Evolutionary conservation across 495 filamentous ascomycete species (phyloP).

Genomic region (Umbilicaria muhlenbergii): DNA sequence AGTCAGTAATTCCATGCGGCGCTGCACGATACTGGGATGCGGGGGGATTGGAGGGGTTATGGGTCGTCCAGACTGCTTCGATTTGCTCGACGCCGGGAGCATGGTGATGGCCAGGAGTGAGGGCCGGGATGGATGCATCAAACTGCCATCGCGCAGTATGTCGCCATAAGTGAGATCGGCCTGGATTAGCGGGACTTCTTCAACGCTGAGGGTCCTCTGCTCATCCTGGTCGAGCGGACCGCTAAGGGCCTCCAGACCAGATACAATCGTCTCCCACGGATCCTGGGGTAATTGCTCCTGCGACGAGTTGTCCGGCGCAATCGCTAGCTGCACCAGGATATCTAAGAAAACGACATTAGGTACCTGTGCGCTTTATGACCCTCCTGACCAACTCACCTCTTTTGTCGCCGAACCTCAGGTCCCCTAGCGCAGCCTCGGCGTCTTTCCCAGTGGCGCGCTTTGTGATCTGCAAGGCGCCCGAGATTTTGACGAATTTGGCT

Average conservation of each 20-base stretch:
- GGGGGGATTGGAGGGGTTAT: slow-evolving; percentile 79
- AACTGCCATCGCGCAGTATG: slow-evolving; percentile 77
- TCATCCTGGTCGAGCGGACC: slow-evolving; percentile 82
- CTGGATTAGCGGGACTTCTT: slow-evolving; percentile 91
- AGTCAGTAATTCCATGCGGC: slow-evolving; percentile 93
- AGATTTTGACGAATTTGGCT: slow-evolving; percentile 97
- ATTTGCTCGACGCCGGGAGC: slow-evolving; percentile 56
- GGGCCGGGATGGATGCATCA: slow-evolving; percentile 75
- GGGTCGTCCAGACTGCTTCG: slow-evolving; percentile 43
- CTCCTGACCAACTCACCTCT: slow-evolving; percentile 32
- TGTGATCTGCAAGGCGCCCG: slow-evolving; percentile 88
- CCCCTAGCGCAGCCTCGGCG: slow-evolving; percentile 83
- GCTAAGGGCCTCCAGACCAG: slow-evolving; percentile 87
- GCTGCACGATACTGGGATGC: slow-evolving; percentile 88
- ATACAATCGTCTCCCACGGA: slow-evolving; percentile 93
- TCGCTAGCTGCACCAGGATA: slow-evolving; percentile 87
- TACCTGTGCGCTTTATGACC: neutral
- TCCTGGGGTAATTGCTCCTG: slow-evolving; percentile 84
- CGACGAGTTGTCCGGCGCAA: slow-evolving; percentile 72
- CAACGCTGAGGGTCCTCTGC: slow-evolving; percentile 66
- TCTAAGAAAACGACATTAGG: slow-evolving; percentile 30
- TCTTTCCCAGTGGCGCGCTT: slow-evolving; percentile 96
- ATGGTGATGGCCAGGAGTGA: slow-evolving; percentile 96
- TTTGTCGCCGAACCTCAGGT: slow-evolving; percentile 94
- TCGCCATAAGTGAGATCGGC: slow-evolving; percentile 91